Evolutionary conservation across 768 basidiomycete genomes (phyloP), one percentile per base, ranked within the genome.

Genomic region (Tulasnella sp.): DNA sequence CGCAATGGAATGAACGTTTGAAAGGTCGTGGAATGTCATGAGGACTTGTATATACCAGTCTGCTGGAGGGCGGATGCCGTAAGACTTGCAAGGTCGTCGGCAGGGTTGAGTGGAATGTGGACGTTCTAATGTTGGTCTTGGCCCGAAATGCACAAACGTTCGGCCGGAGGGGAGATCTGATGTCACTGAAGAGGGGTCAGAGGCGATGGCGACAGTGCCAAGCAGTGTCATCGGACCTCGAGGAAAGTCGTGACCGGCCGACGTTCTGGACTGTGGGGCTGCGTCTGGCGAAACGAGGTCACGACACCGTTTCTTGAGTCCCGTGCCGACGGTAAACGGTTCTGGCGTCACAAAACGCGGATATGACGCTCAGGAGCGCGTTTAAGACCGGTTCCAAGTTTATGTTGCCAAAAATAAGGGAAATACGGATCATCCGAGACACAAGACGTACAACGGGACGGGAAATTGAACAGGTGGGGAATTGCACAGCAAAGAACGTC

Each of bases 31-130:
- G 72, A 73, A 37, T 73, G 72, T 48, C 74, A 42, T 75, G 40
- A 22, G 74, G 74, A 42, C 40, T 75, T 75, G 64, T 69, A 69
- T 40, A 75, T 75, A 42, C 46, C 74, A 48, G 31, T 75, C 31
- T 28, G 41, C 41, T 75, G 40, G 74, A 75, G n/a, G 40, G n/a
- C 31, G 40, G 16, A 75, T 75, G 40, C 74, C 41, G 46, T 75
- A 42, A 42, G 74, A 42, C 46, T 42, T 28, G 46, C 37, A 75
- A 75, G 74, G 22, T 75, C 40, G 46, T 34, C 34, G 34, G 40
- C 74, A 75, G 24, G 41, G 34, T 3, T 6, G 18, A 75, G 64
- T 37, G 64, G 64, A 69, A 28, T 69, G 54, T 54, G 54, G 54
- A 54, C 54, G 54, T 69, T 46, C 12, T 9, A 44, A 44, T 37